Evolutionary conservation across 2,329 filamentous ascomycete species (phyloP).

Genomic region (Tympanopsis confertula): DNA sequence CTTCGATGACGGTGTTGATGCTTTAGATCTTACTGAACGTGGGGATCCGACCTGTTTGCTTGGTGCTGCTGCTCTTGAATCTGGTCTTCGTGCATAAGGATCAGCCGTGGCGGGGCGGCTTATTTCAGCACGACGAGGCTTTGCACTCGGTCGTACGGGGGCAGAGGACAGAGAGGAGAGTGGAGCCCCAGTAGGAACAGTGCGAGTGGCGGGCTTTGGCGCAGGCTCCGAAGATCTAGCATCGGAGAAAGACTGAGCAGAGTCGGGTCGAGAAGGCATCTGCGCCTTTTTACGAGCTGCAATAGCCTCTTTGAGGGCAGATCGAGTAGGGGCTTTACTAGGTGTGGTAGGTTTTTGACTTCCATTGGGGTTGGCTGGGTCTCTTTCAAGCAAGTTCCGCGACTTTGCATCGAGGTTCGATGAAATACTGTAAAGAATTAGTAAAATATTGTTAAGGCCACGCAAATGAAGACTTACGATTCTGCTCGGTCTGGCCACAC

Average conservation of each 20-base stretch:
- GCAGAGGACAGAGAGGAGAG: not conserved
- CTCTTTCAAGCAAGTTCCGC: constrained; percentile 43
- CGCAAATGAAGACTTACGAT: constrained; percentile 23
- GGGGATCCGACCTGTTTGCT: not conserved
- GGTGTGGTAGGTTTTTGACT: constrained; percentile 9
- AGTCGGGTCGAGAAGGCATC: not conserved
- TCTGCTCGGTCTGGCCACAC: constrained; percentile 47
- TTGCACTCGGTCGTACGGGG: not conserved
- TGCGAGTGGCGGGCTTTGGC: not conserved
- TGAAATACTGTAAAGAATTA: constrained; percentile 28
- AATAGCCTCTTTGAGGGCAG: constrained; percentile 46
- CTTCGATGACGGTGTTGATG: not conserved
- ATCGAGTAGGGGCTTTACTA: constrained; percentile 7
- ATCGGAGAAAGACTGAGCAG: not conserved
- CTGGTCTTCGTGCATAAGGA: not conserved
- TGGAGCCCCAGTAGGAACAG: not conserved
- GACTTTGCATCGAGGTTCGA: constrained; percentile 44
- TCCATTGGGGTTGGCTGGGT: constrained; percentile 34
- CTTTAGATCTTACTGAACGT: not conserved
- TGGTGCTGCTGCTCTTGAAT: not conserved
- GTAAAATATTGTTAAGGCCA: not conserved
- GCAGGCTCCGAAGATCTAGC: not conserved
- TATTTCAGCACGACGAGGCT: not conserved
- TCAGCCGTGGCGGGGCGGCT: not conserved
- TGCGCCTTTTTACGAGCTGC: constrained; percentile 36